A percentile compares a stretch with the other conserved stretches of the same genome.
phyloP scores from a whole-genome alignment of 805 yeast species.

The Schwanniomyces pseudopolymorphus region DNA sequence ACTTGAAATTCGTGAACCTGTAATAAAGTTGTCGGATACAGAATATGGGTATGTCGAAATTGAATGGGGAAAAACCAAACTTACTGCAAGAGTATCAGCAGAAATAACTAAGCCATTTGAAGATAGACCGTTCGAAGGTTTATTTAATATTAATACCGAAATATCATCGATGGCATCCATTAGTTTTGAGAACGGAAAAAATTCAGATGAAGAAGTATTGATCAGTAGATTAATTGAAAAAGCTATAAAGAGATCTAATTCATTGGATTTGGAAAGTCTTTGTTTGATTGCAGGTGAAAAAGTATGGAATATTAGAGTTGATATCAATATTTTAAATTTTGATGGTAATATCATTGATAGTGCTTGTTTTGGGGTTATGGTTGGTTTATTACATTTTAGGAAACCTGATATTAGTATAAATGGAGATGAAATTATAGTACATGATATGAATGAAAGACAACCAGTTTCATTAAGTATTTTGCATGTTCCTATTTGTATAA shows the following conservation, averaged over 20 bases:
- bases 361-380: slow-evolving; percentile 85
- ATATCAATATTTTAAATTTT: slow-evolving; percentile 80
- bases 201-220: slow-evolving; percentile 77
- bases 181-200: slow-evolving; percentile 70
- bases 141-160: slow-evolving; percentile 81
- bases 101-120: slow-evolving; percentile 78
- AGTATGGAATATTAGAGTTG: slow-evolving; percentile 91
- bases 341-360: slow-evolving; percentile 95
- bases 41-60: slow-evolving; percentile 84
- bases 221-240: slow-evolving; percentile 85
- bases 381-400: slow-evolving; percentile 77
- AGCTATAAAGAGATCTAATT: slow-evolving; percentile 86
- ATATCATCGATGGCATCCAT: slow-evolving; percentile 89
- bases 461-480: slow-evolving; percentile 83
- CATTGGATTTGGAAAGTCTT: slow-evolving; percentile 84
- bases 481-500: slow-evolving; percentile 87
- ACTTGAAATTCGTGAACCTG: slow-evolving; percentile 61
- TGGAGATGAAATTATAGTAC: slow-evolving; percentile 61
- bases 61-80: slow-evolving; percentile 67
- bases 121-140: slow-evolving; percentile 92
- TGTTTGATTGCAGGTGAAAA: slow-evolving; percentile 89
- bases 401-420: slow-evolving; percentile 72
- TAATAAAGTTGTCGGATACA: slow-evolving; percentile 55
- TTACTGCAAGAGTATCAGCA: slow-evolving; percentile 72
- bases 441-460: slow-evolving; percentile 72